These are phyloP conservation scores for Cyberlindnera mrakii DNA, from an alignment of 805 yeast genomes.

Conservation along the genomic window DNA sequence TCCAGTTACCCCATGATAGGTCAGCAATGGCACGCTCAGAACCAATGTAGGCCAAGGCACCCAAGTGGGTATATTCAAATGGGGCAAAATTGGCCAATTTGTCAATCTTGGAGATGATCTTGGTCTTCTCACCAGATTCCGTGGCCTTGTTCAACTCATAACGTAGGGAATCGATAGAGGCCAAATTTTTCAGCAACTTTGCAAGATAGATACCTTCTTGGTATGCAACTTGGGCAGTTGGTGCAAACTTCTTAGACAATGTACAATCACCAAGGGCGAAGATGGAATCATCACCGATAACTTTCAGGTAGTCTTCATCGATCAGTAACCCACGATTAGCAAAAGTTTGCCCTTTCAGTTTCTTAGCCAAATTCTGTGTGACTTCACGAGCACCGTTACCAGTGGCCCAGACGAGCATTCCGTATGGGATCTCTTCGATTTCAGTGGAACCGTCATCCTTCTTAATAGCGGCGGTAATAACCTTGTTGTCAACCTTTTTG, in stretches of 20 bases:
- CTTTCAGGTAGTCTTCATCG: conserved; percentile 65
- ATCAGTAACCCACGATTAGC: conserved; percentile 89
- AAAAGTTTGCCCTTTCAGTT: conserved; percentile 70
- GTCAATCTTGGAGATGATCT: conserved; percentile 29
- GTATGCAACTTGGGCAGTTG: conserved; percentile 96
- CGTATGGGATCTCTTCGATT: conserved; percentile 69
- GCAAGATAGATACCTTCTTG: conserved; percentile 88
- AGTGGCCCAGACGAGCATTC: conserved; percentile 94
- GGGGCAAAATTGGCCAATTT: conserved; percentile 45
- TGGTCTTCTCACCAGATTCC: conserved; percentile 32
- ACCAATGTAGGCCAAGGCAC: conserved; percentile 92
- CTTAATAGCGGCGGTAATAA: conserved; percentile 66
- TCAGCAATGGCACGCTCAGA: conserved; percentile 93
- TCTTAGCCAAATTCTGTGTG: conserved; percentile 56
- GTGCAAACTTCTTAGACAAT: conserved; percentile 77
- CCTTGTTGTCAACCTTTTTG: conserved; percentile 68
- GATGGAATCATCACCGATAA: conserved; percentile 71
- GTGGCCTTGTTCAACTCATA: conserved; percentile 32
- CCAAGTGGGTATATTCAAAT: conserved; percentile 82
- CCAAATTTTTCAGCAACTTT: conserved; percentile 56
- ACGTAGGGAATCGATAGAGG: conserved; percentile 54
- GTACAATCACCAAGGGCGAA: conserved; percentile 96
- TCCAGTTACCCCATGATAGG: conserved; percentile 72
- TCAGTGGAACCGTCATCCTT: conserved; percentile 58
- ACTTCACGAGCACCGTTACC: conserved; percentile 89